Evolutionary conservation across 257 asterid genomes (phyloP).

Genomic region (Primulina huaijiensis): DNA sequence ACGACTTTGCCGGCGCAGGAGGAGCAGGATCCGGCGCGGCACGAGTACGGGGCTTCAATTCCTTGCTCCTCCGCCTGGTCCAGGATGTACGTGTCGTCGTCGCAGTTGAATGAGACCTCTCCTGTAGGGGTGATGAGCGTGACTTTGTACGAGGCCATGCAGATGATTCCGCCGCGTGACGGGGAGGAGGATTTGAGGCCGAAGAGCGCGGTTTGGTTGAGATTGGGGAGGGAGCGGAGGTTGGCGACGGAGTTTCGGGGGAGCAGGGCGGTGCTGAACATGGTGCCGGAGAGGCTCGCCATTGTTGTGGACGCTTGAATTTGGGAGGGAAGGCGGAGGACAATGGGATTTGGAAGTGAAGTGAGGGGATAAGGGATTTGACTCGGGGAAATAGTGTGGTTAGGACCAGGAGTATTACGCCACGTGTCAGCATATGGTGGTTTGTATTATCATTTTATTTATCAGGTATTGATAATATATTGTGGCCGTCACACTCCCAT

Average conservation of each 20-base stretch:
- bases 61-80: conserved; percentile 76
- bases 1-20: conserved; percentile 69
- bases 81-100: conserved; percentile 51
- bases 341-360: neutral
- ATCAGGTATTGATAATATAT: neutral
- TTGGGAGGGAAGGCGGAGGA: neutral
- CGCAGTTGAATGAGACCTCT: conserved; percentile 36
- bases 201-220: conserved; percentile 31
- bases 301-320: conserved; percentile 23
- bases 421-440: conserved; percentile 37
- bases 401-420: conserved; percentile 21
- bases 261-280: conserved; percentile 54
- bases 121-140: conserved; percentile 58
- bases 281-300: conserved; percentile 56
- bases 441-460: conserved; percentile 25
- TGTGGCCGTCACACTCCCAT: neutral
- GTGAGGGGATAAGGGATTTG: neutral
- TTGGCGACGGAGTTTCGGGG: conserved; percentile 47
- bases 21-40: conserved; percentile 94
- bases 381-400: conserved; percentile 58
- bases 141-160: conserved; percentile 68
- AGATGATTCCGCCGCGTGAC: conserved; percentile 38
- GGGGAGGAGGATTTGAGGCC: conserved; percentile 27
- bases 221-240: conserved; percentile 38
- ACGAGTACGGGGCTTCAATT: conserved; percentile 63